These are phyloP conservation scores for Fulvia fulva DNA, from an alignment of 2,329 filamentous ascomycete genomes.

Conservation along the genomic window DNA sequence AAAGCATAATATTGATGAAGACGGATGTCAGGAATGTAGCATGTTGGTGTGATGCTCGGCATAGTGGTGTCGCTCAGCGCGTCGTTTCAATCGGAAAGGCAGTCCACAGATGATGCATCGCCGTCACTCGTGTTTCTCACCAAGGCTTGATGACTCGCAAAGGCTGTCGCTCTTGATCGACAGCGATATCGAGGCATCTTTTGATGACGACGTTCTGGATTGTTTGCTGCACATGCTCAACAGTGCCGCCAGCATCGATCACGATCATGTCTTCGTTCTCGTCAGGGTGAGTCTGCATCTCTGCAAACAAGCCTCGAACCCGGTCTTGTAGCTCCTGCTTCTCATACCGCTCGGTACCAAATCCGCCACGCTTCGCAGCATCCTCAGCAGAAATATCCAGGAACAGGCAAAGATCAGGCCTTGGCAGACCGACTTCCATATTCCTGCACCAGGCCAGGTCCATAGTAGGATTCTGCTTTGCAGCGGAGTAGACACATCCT, in stretches of 20 bases:
- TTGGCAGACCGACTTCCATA: conserved; percentile 80
- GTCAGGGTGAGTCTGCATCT: conserved; percentile 42
- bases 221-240: conserved; percentile 49
- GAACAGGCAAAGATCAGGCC: conserved; percentile 84
- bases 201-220: conserved; percentile 26
- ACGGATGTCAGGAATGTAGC: background rate
- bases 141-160: conserved; percentile 17
- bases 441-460: conserved; percentile 74
- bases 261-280: conserved; percentile 51
- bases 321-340: conserved; percentile 73
- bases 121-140: conserved; percentile 3
- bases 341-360: conserved; percentile 86
- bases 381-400: conserved; percentile 72
- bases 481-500: conserved; percentile 87
- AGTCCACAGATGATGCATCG: too few species aligned
- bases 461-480: conserved; percentile 71
- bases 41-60: too few species aligned
- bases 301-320: conserved; percentile 69
- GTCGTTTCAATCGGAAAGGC: too few species aligned
- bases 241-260: conserved; percentile 51
- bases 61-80: too few species aligned
- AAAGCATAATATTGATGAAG: background rate
- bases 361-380: conserved; percentile 75
- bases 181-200: conserved; percentile 3
- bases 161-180: background rate